Base-by-base conservation (phyloP, 2,329 filamentous ascomycete species). In the Dactylellina drechsleri region DNA sequence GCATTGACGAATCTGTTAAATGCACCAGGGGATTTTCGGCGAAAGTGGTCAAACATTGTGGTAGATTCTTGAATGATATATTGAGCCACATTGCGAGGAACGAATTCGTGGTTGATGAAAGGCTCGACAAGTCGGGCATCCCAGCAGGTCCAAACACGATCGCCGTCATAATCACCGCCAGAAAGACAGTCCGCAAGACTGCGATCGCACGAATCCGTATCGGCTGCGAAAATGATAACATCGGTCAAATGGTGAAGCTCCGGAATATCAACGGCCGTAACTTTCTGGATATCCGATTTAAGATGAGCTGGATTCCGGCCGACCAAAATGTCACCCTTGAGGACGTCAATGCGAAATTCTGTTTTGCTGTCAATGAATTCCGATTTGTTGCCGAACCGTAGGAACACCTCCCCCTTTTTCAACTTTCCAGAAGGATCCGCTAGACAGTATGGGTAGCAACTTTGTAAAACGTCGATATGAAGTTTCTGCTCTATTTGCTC, bases 151-250 rank as follows among this genome's bases (percentile, higher is more conserved):
- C 91, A 93, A 12, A 80, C 87, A n/a, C 83, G 85, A 76, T 95
- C 92, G 0, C 92, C 92, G 77, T 94, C 91, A 76, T 93, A 94
- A 79, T 94, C 92, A 0, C 92, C 92, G 0, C 92, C 92, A 0
- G 91, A 92, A 0, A 94, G 83, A 78, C 89, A 89, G 7, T 88
- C 86, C 0, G 91, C 92, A 0, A 93, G 84, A 0, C 91, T 87
- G 0, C 82, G 83, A 23, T 71, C 64, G 15, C 60, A 59, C 40
- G 61, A 61, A 26, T 85, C 80, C 0, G 91, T 91, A 72, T 85
- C 86, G 0, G 84, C 84, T 0, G 91, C 85, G 77, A 98, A 97
- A 0, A 97, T 86, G 13, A 95, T 85, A 0, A 97, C 89, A 78
- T 97, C 90, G 74, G 90, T 90, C 0, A 97, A 81, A 1, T 87